Evolutionary conservation across 352 stramenopile species (phyloP), one percentile per base, ranked within the genome.

Genomic region (Phytophthora parvispora): DNA sequence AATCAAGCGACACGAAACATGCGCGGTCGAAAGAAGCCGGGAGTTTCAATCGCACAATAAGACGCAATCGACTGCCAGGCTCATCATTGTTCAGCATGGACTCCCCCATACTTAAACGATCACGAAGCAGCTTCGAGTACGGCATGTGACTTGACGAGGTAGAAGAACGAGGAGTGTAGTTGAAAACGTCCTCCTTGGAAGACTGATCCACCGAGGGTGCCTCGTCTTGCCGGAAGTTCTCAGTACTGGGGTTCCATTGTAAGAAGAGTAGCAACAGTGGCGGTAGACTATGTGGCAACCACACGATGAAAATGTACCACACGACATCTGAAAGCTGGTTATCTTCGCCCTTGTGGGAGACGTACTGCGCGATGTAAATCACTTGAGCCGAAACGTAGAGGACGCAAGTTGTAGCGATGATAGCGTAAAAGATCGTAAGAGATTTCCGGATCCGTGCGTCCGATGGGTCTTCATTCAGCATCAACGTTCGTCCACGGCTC

Each of bases 241-340:
- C 86, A 0, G 87, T 93, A 55, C 86, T 90, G 47, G 88, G 88
- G 52, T 95, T 95, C 87, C 87, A 97, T 54, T 97, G 89, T 25
- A 97, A 69, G 60, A 97, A 95, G 2, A 97, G 74, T 28, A 97
- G 67, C 20, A 95, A 67, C 12, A 95, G 69, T 18, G 89, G 89
- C 22, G 89, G 89, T 6, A 93, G 59, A 24, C 83, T 83, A 31
- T 95, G 84, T 6, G 89, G 89, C 1, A 95, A 69, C 89, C 89
- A 97, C 27, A 97, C 77, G 22, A 94, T 93, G 57, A 97, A 97
- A 60, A 95, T 83, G 60, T 97, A 97, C 87, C 88, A 97, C 15
- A 97, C 83, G 16, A 87, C 73, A 49, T 95, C 87, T 6, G 87
- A 95, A 24, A 95, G 75, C 58, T 93, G 82, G 45, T 80, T 86